phyloP scores from a whole-genome alignment of 2,329 filamentous ascomycete species.

The Neoscytalidium dimidiatum region DNA sequence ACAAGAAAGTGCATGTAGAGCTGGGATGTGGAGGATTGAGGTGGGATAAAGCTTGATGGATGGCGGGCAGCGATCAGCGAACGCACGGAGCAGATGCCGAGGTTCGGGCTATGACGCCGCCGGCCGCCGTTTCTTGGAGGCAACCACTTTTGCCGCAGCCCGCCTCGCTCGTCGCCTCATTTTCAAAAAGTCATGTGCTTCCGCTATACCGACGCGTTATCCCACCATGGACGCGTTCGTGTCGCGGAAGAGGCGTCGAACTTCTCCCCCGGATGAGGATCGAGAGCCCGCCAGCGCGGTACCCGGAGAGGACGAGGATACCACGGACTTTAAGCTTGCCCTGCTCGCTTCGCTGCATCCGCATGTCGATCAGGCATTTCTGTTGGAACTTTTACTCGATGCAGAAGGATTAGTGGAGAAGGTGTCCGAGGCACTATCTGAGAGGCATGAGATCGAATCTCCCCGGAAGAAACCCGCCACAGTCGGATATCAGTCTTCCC shows the following conservation, averaged over 20 bases:
- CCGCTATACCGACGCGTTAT: not conserved
- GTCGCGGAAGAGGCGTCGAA: constrained; percentile 37
- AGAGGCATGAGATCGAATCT: constrained; percentile 28
- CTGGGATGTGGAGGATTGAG: not conserved
- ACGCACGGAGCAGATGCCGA: constrained; percentile 12
- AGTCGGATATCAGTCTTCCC: constrained; percentile 48
- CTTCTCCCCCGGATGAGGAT: constrained; percentile 19
- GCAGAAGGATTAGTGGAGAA: constrained; percentile 74
- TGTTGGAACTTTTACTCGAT: constrained; percentile 78
- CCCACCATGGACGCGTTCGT: constrained; percentile 41
- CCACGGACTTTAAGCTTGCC: constrained; percentile 88
- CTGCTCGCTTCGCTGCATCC: constrained; percentile 78
- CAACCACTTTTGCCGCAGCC: not conserved
- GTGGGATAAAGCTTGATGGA: constrained; percentile 5
- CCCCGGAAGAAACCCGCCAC: constrained; percentile 34
- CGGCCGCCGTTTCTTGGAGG: not conserved
- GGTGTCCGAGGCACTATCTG: constrained; percentile 59
- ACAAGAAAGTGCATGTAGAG: constrained; percentile 9
- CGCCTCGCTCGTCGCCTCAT: not conserved
- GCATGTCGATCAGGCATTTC: constrained; percentile 59
- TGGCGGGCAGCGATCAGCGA: not conserved
- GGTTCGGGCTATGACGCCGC: constrained; percentile 17
- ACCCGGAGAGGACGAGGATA: constrained; percentile 59
- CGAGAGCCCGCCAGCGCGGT: not conserved
- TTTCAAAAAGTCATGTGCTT: not conserved